These are phyloP conservation scores for Pigoraptor vietnamica DNA, from an alignment of 78 protist genomes.

Conservation along the genomic window DNA sequence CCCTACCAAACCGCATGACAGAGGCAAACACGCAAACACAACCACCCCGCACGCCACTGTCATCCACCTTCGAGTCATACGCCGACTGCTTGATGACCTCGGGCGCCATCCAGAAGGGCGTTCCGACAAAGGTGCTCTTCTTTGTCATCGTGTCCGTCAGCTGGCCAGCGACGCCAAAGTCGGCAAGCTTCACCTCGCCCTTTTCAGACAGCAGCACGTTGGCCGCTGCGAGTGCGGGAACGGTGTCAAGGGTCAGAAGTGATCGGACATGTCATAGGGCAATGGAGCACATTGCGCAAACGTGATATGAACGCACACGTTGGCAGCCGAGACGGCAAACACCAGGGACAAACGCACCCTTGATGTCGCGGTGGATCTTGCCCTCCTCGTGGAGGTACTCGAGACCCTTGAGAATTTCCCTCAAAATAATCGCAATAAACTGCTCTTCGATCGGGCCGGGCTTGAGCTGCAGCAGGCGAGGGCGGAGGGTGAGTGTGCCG, in stretches of 20 bases:
- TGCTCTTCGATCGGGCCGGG: conserved; percentile 74
- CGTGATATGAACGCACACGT: not conserved
- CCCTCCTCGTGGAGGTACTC: conserved; percentile 84
- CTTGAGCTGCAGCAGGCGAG: conserved; percentile 56
- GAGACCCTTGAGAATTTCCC: conserved; percentile 84
- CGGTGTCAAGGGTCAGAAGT: conserved; percentile 79
- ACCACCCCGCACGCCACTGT: no score
- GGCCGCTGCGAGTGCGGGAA: conserved; percentile 48
- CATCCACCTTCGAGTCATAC: no score
- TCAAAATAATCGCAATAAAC: conserved; percentile 72
- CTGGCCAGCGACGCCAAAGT: conserved; percentile 96
- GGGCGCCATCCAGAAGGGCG: conserved; percentile 98
- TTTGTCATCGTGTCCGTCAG: conserved; percentile 72
- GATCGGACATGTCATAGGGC: no score
- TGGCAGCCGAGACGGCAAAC: not conserved
- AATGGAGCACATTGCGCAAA: no score
- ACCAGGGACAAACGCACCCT: not conserved
- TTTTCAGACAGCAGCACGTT: not conserved
- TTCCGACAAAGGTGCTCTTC: conserved; percentile 90
- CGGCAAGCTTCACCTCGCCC: conserved; percentile 87
- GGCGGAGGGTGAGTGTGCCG: not conserved
- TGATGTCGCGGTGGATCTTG: conserved; percentile 94
- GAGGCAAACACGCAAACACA: not conserved
- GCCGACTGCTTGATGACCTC: conserved; percentile 86
- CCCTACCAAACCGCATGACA: not conserved